A percentile compares a stretch with the other conserved stretches of the same genome.
Evolutionary conservation across 2,329 filamentous ascomycete genomes (phyloP).

Genomic region (Fusarium pseudonygamai): DNA sequence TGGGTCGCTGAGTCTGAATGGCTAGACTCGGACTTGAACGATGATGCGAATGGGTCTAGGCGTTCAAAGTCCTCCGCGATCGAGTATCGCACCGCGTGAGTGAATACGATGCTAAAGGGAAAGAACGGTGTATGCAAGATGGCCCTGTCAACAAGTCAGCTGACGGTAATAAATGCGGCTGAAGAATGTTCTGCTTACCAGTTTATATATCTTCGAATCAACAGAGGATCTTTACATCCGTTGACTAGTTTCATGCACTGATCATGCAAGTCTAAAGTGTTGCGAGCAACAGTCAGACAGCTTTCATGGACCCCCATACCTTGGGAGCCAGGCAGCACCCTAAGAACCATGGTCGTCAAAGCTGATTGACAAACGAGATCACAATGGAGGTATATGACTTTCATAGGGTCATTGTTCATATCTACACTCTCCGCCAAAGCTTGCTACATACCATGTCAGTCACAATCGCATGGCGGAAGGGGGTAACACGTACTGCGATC

Average conservation of each 20-base stretch:
- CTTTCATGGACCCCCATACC: conserved; percentile 21
- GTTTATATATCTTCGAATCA: conserved; percentile 49
- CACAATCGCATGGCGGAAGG: fast-evolving
- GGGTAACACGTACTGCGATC: conserved; percentile 1
- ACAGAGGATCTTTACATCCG: conserved; percentile 39
- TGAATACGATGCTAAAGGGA: conserved; percentile 51
- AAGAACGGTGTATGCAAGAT: conserved; percentile 50
- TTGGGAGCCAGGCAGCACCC: conserved; percentile 31
- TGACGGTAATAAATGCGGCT: neutral
- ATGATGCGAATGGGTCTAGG: conserved; percentile 46
- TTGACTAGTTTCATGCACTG: conserved; percentile 44
- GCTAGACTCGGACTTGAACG: conserved; percentile 35
- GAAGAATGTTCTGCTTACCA: conserved; percentile 39
- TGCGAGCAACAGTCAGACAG: conserved; percentile 46
- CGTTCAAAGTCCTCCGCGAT: conserved; percentile 14
- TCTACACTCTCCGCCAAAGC: neutral
- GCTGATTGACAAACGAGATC: conserved; percentile 50
- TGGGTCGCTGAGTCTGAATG: conserved; percentile 40
- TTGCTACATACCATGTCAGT: conserved; percentile 7
- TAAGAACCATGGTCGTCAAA: conserved; percentile 47
- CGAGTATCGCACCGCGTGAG: conserved; percentile 40
- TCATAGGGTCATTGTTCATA: conserved; percentile 36
- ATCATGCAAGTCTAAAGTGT: conserved; percentile 48
- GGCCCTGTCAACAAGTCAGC: conserved; percentile 41
- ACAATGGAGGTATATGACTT: conserved; percentile 44